Base-by-base conservation (phyloP, 2,329 filamentous ascomycete species). In the Sarocladium oryzae region DNA sequence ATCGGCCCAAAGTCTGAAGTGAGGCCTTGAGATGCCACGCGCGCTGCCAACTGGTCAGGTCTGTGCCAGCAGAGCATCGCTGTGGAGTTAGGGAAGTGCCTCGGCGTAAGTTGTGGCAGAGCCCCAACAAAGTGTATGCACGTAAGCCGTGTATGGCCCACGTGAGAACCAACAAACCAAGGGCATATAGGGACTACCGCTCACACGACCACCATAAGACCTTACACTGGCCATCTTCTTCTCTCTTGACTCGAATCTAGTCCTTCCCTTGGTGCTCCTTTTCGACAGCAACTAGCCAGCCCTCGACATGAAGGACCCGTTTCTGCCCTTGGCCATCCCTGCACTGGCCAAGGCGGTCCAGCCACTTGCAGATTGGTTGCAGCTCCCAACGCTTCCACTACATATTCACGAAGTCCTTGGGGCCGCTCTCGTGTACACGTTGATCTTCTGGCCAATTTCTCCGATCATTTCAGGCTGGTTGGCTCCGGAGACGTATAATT, bases 381-480 rank as follows among this genome's bases (percentile, higher is more conserved):
- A 71, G 49, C 73, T 92, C 41, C 73, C 79, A 8, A 84, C 85
- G 5, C 77, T 93, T 18, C 85, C 87, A 15, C 69, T 86, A 46
- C 89, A 95, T 68, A 75, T 88, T 60, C 88, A 93, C 71, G 87
- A 95, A 68, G 77, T 92, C 48, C 55, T 88, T 52, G 69, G 81
- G 56, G 81, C 84, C 23, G 82, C 84, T 53, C 57, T 79, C 28
- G 69, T 87, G 56, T 95, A 95, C 72, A 81, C 84, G 50, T 66
- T 83, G 60, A 77, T 88, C 63, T 82, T 84, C 66, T 72, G 74
- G 57, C 76, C 82, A 54, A 61, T 90, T 55, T 86, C 88, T 49
- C 89, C 89, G 6, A 61, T 74, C 36, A 51, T 91, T 32, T 90
- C 86, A 30, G 73, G 69, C 41, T 62, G 71, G 52, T 65, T 89